Conservation (phyloP, 2,329 filamentous ascomycete genomes). For the Cephalotrichum gorgonifer region DNA sequence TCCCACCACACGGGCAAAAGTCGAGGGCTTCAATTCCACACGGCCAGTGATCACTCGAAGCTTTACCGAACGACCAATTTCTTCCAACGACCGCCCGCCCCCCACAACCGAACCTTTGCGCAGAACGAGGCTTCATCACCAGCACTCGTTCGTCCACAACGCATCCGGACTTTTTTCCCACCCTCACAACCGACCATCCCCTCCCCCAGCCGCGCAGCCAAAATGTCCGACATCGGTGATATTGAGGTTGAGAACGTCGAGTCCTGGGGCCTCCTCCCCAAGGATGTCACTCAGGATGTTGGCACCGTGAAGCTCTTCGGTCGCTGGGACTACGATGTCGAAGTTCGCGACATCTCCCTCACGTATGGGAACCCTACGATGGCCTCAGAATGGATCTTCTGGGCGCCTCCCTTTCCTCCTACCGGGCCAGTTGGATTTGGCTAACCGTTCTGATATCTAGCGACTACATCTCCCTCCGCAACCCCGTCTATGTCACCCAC, state of each 20-base stretch:
- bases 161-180: constrained; percentile 8
- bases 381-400: neutral
- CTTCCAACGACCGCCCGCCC: constrained; percentile 2
- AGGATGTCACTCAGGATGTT: constrained; percentile 82
- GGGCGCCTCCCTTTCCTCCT: too few relatives aligned
- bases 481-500: constrained; percentile 98
- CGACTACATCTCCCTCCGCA: constrained; percentile 99
- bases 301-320: constrained; percentile 95
- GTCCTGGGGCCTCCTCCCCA: constrained; percentile 76
- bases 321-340: constrained; percentile 97
- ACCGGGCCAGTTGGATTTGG: neutral
- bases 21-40: constrained; percentile 5
- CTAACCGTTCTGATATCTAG: constrained; percentile 38
- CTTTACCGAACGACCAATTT: neutral
- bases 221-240: constrained; percentile 91
- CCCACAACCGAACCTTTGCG: neutral
- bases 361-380: constrained; percentile 54
- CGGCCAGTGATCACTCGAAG: neutral
- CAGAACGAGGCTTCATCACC: neutral
- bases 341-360: constrained; percentile 99
- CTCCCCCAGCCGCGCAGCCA: constrained; percentile 27
- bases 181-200: constrained; percentile 5
- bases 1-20: constrained; percentile 10
- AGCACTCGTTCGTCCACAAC: constrained; percentile 9
- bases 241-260: constrained; percentile 77